Base-by-base conservation (phyloP, 306 rosid genomes). In the Abrus pulchellus region DNA sequence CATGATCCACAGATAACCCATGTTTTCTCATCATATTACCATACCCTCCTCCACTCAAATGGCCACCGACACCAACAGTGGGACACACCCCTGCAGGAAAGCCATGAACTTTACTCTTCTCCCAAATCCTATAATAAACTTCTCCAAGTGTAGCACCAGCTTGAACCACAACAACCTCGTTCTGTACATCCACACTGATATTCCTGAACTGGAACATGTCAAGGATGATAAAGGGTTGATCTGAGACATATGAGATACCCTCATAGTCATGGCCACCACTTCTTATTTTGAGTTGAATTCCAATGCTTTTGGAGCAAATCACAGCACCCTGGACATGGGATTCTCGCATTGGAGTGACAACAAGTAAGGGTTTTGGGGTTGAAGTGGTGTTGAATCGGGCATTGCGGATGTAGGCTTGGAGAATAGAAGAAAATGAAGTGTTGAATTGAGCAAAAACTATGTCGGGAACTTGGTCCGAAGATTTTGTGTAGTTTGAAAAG, bases 191-290 rank as follows among this genome's bases (percentile, higher is more conserved):
- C 36, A 94, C 88, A 44, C 71, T 50, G 29, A 94, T 74, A 3
- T 82, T 60, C 14, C 93, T 44, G 77, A 94, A 84, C 5, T 90
- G 82, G 78, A 90, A 94, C 91, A 94, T 85, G 83, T 94, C 98
- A 38, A 94, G 89, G 54, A 94, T 49, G 55, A 92, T 79, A 64
- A 94, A 94, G 29, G 81, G 87, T 34, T 72, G 75, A n/a, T 84
- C 75, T 41, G 97, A 92, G 80, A 82, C 66, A 74, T 94, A 94
- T 0, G 98, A 92, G 36, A 83, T 12, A 2, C 98, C 97, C 62
- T 92, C 98, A 20, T 70, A 90, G 78, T 93, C 98, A 68, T 91
- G 98, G 6, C 97, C 98, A 27, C 98, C 98, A 9, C 97, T 94
- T 2, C 97, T 80, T 67, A 84, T 87, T 82, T 85, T 90, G 80